Evolutionary conservation across 257 asterid genomes (phyloP).

Genomic region (Plantago major): DNA sequence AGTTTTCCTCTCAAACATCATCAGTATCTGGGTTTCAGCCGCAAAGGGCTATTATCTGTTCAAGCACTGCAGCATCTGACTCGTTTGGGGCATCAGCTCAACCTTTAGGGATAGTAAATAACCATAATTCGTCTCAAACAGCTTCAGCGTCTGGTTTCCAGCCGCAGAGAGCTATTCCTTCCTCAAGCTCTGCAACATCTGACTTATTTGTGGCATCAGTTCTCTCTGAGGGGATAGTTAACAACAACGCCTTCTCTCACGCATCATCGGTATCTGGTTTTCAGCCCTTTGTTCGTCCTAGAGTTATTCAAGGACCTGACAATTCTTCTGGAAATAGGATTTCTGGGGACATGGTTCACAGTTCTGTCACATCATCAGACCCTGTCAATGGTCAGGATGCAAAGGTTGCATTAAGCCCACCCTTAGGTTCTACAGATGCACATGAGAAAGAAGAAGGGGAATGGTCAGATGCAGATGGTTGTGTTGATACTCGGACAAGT

Average conservation of each 20-base stretch:
- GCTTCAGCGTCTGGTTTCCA: constrained; percentile 32
- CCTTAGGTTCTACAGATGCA: constrained; percentile 35
- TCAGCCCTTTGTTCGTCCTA: constrained; percentile 89
- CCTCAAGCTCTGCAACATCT: no score
- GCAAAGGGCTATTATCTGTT: constrained; percentile 42
- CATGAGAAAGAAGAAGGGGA: constrained; percentile 99
- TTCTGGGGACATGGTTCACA: constrained; percentile 25
- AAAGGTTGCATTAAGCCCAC: constrained; percentile 36
- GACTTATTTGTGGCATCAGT: constrained; percentile 22
- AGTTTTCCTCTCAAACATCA: no score
- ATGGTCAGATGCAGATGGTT: constrained; percentile 94
- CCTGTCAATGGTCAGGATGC: constrained; percentile 34
- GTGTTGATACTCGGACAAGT: constrained; percentile 40
- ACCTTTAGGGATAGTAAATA: no score
- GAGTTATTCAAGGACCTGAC: constrained; percentile 40
- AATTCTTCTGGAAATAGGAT: constrained; percentile 31
- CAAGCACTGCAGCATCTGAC: constrained; percentile 60
- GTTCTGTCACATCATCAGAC: constrained; percentile 36
- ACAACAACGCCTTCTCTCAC: constrained; percentile 89
- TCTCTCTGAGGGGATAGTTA: constrained; percentile 71
- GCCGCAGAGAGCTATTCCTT: constrained; percentile 67
- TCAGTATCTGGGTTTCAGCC: no score
- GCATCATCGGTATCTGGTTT: constrained; percentile 93
- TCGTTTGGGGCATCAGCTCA: constrained; percentile 35
- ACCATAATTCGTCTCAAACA: no score